Evolutionary conservation across 352 stramenopile species (phyloP).

Genomic region (Globisporangium perplexum): DNA sequence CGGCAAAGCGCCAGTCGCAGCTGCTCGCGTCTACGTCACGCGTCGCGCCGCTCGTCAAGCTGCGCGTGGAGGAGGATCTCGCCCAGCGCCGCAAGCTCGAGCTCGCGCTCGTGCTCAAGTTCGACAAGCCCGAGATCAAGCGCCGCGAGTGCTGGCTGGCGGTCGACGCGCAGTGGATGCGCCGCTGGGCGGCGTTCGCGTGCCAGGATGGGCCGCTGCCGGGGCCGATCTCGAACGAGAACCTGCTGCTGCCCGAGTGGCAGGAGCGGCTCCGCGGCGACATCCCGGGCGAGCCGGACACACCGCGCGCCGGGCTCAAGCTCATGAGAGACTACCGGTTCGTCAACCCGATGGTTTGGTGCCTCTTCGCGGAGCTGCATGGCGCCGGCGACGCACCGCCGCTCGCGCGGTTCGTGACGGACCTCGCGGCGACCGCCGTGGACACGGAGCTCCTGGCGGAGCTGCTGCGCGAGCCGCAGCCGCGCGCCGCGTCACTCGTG

Average conservation of each 20-base stretch:
- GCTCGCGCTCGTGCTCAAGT: constrained; percentile 51
- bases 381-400: constrained; percentile 43
- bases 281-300: constrained; percentile 32
- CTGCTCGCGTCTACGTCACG: not conserved
- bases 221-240: constrained; percentile 61
- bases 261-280: constrained; percentile 19
- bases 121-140: constrained; percentile 46
- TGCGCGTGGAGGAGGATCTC: constrained; percentile 25
- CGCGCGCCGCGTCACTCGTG: constrained; percentile 36
- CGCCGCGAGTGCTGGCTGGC: constrained; percentile 75
- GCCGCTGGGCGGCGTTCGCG: constrained; percentile 51
- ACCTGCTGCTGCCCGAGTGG: constrained; percentile 39
- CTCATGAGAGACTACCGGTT: constrained; percentile 56
- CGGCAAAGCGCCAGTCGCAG: constrained; percentile 2
- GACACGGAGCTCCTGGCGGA: constrained; percentile 23
- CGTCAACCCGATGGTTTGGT: constrained; percentile 75
- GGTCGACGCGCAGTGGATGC: constrained; percentile 63
- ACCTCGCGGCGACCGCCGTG: constrained; percentile 38
- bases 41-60: constrained; percentile 1
- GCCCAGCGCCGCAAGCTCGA: constrained; percentile 63
- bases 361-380: constrained; percentile 57
- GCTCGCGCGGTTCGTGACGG: constrained; percentile 20
- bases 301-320: constrained; percentile 33
- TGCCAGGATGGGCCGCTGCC: constrained; percentile 39
- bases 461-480: constrained; percentile 34